Evolutionary conservation across 1,284 basidiomycete species (phyloP), one percentile per base, ranked within the genome.

Genomic region (Meripilus lineatus): DNA sequence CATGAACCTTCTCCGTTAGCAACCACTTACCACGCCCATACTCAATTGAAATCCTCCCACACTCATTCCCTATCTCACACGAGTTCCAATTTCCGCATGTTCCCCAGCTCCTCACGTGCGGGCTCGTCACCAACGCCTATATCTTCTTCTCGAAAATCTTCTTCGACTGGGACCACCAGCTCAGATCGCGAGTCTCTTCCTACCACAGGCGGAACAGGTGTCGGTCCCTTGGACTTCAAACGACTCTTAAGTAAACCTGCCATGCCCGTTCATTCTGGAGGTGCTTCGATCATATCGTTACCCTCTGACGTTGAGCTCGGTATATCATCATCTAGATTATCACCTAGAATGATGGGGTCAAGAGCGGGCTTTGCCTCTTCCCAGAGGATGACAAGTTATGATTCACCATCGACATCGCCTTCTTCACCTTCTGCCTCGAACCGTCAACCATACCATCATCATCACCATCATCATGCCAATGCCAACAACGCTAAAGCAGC

Each of bases 191-290:
- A 61, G 20, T n/a, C n/a, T n/a, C n/a, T n/a, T n/a, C n/a, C n/a
- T n/a, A n/a, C n/a, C n/a, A n/a, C n/a, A n/a, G n/a, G n/a, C n/a
- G n/a, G n/a, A n/a, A n/a, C n/a, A 30, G 50, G 61, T 7, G 56
- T 54, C 33, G 51, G 59, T 6, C 60, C 59, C 34, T 54, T 68
- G 6, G 65, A 66, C 44, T 53, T 69, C 42, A 69, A 68, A 47
- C 60, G 67, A 15, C 59, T 69, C 5, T 57, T 69, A 42, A 66
- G 65, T 51, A 68, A 68, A 46, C 67, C 67, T 1, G 17, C 37
- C 24, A 50, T 46, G 26, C 58, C 59, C 13, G 53, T 49, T 10
- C 52, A 59, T 6, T 59, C 59, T 10, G 28, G 28, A 30, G 51
- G 56, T 28, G 56, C 59, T 6, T 64, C 63, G 2, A 52, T 51